Base-by-base conservation (phyloP, 305 asterid genomes). In the Fraxinus sp. region DNA sequence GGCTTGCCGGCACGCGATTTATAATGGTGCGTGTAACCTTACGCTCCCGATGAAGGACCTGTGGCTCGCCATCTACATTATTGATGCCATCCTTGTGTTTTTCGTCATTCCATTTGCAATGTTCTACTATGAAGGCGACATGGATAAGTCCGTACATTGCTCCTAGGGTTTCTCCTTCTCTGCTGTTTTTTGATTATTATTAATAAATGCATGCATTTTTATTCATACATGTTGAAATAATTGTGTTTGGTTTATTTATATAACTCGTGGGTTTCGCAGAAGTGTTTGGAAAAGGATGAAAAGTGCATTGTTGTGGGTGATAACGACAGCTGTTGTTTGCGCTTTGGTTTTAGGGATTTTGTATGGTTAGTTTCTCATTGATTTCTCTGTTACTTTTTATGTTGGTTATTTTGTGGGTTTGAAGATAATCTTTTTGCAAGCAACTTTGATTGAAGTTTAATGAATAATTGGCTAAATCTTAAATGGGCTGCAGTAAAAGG, bases 71-170 rank as follows among this genome's bases (percentile, higher is more conserved):
- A 80, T 97, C 82, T 95, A 97, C 86, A 93, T 95, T 71, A 87
- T 91, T 70, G 97, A 97, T 77, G 98, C 98, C 0, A 14, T 97
- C 35, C 97, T 97, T 18, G 98, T 97, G 36, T 97, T 97, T 91
- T 95, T 97, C 75, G 83, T 97, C 70, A 97, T 97, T 68, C 99
- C 98, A 0, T 97, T 97, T 84, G 97, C 98, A 52, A 97, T 97
- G 98, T 97, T 97, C 83, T 97, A 92, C 85, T 95, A 97, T 75
- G 99, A 97, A 90, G 99, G 98, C 64, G 98, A 97, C 86, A 97
- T 89, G 91, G 99, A 95, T 84, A 97, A 95, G 98, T 95, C 66
- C 82, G 92, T 84, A 30, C 22, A 64, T 81, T 71, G 74, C 26
- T 0, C 14, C 33, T 52, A 16, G 52, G 72, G 0, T 75, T 24